Percentiles rank a stretch among this genome's conserved stretches.
Conservation (phyloP, 73 alveolate species). For the Stentor roeselii region DNA sequence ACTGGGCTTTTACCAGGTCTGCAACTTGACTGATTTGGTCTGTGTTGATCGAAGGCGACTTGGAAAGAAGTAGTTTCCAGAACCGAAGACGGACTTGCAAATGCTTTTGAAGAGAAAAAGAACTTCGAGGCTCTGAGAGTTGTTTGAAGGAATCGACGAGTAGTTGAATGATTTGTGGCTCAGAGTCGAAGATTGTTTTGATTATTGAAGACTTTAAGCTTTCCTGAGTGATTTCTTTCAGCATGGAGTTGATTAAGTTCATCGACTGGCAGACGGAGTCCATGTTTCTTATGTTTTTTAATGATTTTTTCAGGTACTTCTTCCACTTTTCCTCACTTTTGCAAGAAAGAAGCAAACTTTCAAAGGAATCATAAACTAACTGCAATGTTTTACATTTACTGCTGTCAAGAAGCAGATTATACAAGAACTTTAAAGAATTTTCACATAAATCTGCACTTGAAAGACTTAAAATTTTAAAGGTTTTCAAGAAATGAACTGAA, state of each 20-base stretch:
- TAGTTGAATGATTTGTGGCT: too few relatives aligned
- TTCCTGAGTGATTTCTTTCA: not conserved
- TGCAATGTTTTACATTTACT: too few relatives aligned
- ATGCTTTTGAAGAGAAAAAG: not conserved
- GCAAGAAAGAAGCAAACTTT: too few relatives aligned
- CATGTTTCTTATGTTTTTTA: not conserved
- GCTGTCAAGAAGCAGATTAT: not conserved
- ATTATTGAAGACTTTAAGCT: too few relatives aligned
- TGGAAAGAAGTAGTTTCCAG: too few relatives aligned
- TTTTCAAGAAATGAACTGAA: conserved; percentile 47
- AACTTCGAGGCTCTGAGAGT: not conserved
- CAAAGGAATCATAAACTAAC: not conserved
- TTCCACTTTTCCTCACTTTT: not conserved
- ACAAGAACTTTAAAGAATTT: not conserved
- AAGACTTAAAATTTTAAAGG: conserved; percentile 40
- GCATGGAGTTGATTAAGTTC: not conserved
- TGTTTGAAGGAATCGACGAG: too few relatives aligned
- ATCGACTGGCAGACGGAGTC: conserved; percentile 5
- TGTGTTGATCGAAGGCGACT: too few relatives aligned
- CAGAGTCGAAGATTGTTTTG: too few relatives aligned
- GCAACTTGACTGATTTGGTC: too few relatives aligned
- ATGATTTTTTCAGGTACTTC: not conserved
- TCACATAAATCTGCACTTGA: not conserved
- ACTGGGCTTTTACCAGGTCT: too few relatives aligned
- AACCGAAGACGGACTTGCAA: too few relatives aligned